Conservation (phyloP, 139 green algal genomes). For the Ulvella scutata region DNA sequence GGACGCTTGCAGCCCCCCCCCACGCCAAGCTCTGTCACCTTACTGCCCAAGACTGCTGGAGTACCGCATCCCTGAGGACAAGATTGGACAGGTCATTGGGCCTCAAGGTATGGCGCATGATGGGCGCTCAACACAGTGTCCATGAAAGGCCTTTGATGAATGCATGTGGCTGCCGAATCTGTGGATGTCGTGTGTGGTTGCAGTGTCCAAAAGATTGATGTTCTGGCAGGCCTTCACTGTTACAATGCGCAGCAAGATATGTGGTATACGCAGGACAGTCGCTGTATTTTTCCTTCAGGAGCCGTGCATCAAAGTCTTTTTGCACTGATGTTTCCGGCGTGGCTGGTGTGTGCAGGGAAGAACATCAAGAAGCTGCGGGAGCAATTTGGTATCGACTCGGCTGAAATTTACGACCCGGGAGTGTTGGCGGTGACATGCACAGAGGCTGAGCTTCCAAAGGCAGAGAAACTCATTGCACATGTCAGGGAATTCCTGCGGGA, state of each 20-base stretch:
- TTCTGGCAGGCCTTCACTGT: too few relatives aligned
- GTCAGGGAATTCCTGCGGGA: slow-evolving; percentile 19
- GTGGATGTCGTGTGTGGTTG: too few relatives aligned
- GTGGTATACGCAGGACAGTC: too few relatives aligned
- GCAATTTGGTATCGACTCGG: slow-evolving; percentile 10
- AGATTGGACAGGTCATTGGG: neutral
- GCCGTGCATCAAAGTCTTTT: too few relatives aligned
- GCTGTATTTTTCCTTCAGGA: too few relatives aligned
- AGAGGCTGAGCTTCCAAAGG: neutral
- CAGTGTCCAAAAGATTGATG: too few relatives aligned
- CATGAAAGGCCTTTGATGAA: neutral
- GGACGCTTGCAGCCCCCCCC: slow-evolving; percentile 40
- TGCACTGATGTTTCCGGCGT: neutral
- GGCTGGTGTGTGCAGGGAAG: neutral
- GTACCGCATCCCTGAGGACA: slow-evolving; percentile 6
- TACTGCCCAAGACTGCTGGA: slow-evolving; percentile 45
- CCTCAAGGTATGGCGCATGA: neutral
- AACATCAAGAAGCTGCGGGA: slow-evolving; percentile 7
- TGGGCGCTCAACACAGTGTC: neutral
- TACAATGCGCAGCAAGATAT: too few relatives aligned
- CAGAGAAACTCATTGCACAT: slow-evolving; percentile 1
- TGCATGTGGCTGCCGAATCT: too few relatives aligned
- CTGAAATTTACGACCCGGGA: slow-evolving; percentile 12
- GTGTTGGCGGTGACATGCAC: slow-evolving; percentile 8
- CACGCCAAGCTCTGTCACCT: slow-evolving; percentile 23